These are phyloP conservation scores for Yarrowia keelungensis DNA, from an alignment of 805 yeast genomes.

Conservation along the genomic window DNA sequence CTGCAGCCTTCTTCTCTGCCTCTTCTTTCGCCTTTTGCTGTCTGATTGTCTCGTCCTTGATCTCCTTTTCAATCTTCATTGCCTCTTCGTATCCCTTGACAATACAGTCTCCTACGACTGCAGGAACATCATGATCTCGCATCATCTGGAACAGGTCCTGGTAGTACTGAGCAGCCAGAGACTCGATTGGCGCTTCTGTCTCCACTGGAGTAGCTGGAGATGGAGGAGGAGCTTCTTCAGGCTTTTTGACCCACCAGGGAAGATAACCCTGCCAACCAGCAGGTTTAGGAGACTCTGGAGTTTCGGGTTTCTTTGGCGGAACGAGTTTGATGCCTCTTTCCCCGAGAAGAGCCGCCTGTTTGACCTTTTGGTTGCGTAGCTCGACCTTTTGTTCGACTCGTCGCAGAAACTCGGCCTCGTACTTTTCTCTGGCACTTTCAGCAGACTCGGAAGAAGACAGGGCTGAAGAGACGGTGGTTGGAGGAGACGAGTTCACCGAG, in stretches of 20 bases:
- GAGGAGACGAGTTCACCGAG: not conserved
- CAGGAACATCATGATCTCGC: constrained; percentile 20
- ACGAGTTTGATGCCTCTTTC: constrained; percentile 2
- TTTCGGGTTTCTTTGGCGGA: not conserved
- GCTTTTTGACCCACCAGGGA: constrained; percentile 13
- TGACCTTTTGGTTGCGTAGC: constrained; percentile 28
- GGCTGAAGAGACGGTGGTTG: constrained; percentile 2
- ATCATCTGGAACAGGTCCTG: constrained; percentile 28
- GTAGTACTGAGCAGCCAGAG: constrained; percentile 27
- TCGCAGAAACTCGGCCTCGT: constrained; percentile 21
- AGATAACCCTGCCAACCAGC: constrained; percentile 4
- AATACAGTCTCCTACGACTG: constrained; percentile 8
- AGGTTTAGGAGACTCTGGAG: not conserved
- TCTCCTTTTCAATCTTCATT: constrained; percentile 19
- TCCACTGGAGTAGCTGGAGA: not conserved
- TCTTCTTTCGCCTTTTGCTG: constrained; percentile 4
- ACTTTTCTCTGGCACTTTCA: not conserved
- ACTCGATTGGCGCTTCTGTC: not conserved
- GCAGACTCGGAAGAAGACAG: constrained; percentile 5
- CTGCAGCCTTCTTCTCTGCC: not conserved
- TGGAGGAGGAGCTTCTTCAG: not conserved
- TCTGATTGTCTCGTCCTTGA: constrained; percentile 5
- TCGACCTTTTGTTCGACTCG: not conserved
- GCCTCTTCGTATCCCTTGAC: constrained; percentile 33
- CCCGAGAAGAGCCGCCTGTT: constrained; percentile 17